Conservation (phyloP, 1,284 basidiomycete species). For the Fomitopsis palustris region DNA sequence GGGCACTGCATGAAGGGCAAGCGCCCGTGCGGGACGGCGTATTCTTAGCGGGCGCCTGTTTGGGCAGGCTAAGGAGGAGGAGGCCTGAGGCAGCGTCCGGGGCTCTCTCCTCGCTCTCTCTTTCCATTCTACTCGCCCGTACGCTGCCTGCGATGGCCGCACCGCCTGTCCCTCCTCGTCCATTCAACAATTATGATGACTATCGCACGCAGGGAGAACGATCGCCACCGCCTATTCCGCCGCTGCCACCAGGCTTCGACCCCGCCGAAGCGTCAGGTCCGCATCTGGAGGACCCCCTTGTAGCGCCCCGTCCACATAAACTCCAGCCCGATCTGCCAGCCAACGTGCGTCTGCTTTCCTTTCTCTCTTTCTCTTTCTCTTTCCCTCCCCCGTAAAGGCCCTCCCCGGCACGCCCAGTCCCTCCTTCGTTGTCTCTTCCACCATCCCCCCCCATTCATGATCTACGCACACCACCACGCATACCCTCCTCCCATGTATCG, state of each 20-base stretch:
- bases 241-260: constrained; percentile 36
- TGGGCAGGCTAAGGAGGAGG: too few relatives aligned
- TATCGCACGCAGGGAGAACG: constrained; percentile 5
- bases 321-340: constrained; percentile 59
- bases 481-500: background rate
- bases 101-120: too few relatives aligned
- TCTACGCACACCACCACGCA: background rate
- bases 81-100: too few relatives aligned
- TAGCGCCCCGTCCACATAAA: constrained; percentile 66
- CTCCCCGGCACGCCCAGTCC: background rate
- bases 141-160: constrained; percentile 16
- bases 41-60: background rate
- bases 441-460: background rate
- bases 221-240: constrained; percentile 37
- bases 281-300: constrained; percentile 57
- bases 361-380: constrained; percentile 8
- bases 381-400: background rate
- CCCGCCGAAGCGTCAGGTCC: constrained; percentile 31
- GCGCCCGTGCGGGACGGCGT: background rate
- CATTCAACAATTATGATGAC: constrained; percentile 24
- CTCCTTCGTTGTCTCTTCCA: constrained; percentile 1
- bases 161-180: constrained; percentile 27
- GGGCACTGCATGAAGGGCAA: background rate
- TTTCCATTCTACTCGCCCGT: too few relatives aligned
- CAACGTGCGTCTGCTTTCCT: constrained; percentile 44